A percentile compares a stretch with the other conserved stretches of the same genome.
Conservation (phyloP, 306 rosid genomes). For the Lithocarpus polystachyus region DNA sequence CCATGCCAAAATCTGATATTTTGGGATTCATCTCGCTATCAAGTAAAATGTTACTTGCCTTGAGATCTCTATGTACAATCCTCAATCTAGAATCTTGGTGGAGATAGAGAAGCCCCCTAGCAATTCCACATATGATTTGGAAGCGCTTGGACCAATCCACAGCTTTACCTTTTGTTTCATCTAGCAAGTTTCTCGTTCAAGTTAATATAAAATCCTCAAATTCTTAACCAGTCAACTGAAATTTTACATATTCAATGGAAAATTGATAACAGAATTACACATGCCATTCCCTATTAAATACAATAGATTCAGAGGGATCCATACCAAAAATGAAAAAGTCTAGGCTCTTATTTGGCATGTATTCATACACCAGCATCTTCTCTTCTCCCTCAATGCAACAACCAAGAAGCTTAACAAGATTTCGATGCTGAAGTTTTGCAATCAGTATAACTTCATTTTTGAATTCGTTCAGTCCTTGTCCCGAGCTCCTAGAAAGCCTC, state of each 20-base stretch:
- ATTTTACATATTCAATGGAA: neutral
- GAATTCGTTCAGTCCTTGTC: slow-evolving; percentile 43
- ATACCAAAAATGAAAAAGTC: slow-evolving; percentile 49
- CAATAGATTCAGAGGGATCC: neutral
- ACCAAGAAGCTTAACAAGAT: slow-evolving; percentile 56
- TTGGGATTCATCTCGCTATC: slow-evolving; percentile 47
- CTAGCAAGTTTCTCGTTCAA: slow-evolving; percentile 17
- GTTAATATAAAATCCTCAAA: neutral
- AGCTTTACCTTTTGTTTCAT: slow-evolving; percentile 26
- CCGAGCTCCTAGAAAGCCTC: slow-evolving; percentile 45
- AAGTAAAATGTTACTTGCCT: slow-evolving; percentile 55
- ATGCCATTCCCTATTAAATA: neutral
- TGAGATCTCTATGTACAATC: slow-evolving; percentile 57
- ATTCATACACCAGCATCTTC: slow-evolving; percentile 29
- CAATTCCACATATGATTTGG: slow-evolving; percentile 49
- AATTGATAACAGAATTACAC: neutral
- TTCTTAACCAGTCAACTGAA: neutral
- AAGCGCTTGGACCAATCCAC: slow-evolving; percentile 55
- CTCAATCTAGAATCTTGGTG: slow-evolving; percentile 60
- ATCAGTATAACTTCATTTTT: slow-evolving; percentile 51
- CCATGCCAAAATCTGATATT: slow-evolving; percentile 66
- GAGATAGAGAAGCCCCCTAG: slow-evolving; percentile 57
- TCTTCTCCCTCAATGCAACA: slow-evolving; percentile 50
- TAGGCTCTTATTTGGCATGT: slow-evolving; percentile 43
- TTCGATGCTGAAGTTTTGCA: slow-evolving; percentile 57